Conservation (phyloP, 495 filamentous ascomycete species). For the Bathelium albidoporum region DNA sequence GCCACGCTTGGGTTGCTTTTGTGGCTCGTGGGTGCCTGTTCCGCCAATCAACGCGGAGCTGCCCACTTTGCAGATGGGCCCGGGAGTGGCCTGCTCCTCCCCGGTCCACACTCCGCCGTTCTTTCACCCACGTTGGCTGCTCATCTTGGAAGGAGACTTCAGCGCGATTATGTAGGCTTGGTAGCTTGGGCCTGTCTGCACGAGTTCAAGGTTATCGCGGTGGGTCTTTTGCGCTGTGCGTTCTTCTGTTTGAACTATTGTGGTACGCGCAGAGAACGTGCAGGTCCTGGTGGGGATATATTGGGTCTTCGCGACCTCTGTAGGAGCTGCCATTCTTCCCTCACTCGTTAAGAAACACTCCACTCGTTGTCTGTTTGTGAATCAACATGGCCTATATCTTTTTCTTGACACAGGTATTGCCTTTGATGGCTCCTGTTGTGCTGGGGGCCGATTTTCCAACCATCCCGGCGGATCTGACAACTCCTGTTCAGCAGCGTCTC, state of each 20-base stretch:
- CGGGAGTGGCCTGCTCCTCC: not conserved
- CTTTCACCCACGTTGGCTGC: not conserved
- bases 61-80: too few relatives aligned
- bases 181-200: not conserved
- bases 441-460: not conserved
- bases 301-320: not conserved
- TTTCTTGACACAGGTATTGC: not conserved
- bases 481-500: conserved; percentile 9
- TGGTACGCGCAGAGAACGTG: not conserved
- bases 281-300: not conserved
- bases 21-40: too few relatives aligned
- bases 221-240: not conserved
- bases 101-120: not conserved
- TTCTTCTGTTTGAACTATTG: not conserved
- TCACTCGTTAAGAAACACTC: not conserved
- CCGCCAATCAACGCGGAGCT: not conserved
- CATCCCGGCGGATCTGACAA: conserved; percentile 4
- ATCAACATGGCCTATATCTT: not conserved
- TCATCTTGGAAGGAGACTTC: not conserved
- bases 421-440: not conserved
- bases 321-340: not conserved
- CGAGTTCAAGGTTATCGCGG: not conserved
- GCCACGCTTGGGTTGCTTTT: too few relatives aligned
- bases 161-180: not conserved
- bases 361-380: too few relatives aligned